These are phyloP conservation scores for Paxillus rubicundulus DNA, from an alignment of 768 basidiomycete species.

Conservation along the genomic window DNA sequence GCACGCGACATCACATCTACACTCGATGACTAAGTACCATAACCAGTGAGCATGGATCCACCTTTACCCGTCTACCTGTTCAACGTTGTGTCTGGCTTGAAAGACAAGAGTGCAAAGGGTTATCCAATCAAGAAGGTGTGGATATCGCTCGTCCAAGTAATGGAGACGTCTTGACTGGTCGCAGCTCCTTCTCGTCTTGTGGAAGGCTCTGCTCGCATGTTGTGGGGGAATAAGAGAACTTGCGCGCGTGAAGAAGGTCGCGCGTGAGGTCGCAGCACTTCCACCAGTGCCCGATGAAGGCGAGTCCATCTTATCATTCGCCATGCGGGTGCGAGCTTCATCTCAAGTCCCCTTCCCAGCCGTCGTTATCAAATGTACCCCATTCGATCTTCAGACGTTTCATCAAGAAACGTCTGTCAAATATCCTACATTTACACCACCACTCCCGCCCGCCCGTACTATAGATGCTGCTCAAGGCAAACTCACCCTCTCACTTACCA, in stretches of 20 bases:
- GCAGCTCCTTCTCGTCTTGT: slow-evolving; percentile 87
- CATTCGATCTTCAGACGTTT: slow-evolving; percentile 87
- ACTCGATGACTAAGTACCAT: slow-evolving; percentile 7
- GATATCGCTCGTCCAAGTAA: neutral
- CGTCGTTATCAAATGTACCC: slow-evolving; percentile 81
- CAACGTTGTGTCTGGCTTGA: slow-evolving; percentile 82
- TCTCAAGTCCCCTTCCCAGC: slow-evolving; percentile 31
- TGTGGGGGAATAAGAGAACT: slow-evolving; percentile 92
- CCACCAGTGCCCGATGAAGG: slow-evolving; percentile 50
- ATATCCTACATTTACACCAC: slow-evolving; percentile 87
- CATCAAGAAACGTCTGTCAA: slow-evolving; percentile 90
- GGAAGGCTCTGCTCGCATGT: slow-evolving; percentile 91
- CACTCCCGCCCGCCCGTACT: slow-evolving; percentile 35
- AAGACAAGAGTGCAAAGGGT: slow-evolving; percentile 91
- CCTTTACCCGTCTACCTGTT: slow-evolving; percentile 92
- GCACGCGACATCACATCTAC: slow-evolving; percentile 25
- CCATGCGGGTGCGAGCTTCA: neutral
- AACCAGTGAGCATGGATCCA: slow-evolving; percentile 88
- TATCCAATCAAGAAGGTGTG: slow-evolving; percentile 96
- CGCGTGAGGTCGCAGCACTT: slow-evolving; percentile 82
- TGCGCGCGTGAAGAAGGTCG: slow-evolving; percentile 74
- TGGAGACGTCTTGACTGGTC: slow-evolving; percentile 6
- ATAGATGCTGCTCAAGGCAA: slow-evolving; percentile 26
- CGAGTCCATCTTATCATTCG: slow-evolving; percentile 22
- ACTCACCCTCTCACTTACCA: slow-evolving; percentile 36